A percentile compares a stretch with the other conserved stretches of the same genome.
phyloP scores from a whole-genome alignment of 139 green algal species.

The Tetradesmus obliquus region DNA sequence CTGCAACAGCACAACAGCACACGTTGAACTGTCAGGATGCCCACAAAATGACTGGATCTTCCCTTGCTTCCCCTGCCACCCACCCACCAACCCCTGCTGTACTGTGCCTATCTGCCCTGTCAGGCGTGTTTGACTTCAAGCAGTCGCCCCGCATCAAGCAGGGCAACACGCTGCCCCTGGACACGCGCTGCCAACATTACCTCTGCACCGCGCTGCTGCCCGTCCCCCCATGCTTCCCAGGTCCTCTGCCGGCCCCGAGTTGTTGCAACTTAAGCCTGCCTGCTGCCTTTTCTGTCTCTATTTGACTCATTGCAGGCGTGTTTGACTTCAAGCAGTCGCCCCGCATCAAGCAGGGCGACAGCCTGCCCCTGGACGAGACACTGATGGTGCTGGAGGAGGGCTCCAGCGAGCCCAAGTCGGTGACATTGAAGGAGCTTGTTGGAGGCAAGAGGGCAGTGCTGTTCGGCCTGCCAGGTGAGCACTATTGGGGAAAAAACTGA shows the following conservation, averaged over 20 bases:
- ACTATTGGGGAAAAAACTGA: too few species aligned
- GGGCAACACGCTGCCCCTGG: slow-evolving; percentile 27
- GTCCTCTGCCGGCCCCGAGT: too few species aligned
- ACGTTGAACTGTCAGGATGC: too few species aligned
- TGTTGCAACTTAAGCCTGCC: background rate
- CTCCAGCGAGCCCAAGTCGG: background rate
- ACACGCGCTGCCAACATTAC: background rate
- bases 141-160: slow-evolving; percentile 30
- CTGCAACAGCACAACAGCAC: too few species aligned
- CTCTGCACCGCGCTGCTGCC: too few species aligned
- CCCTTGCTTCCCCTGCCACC: too few species aligned
- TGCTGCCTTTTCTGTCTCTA: background rate
- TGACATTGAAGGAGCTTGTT: slow-evolving; percentile 32
- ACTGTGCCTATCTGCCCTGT: background rate
- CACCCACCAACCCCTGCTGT: too few species aligned
- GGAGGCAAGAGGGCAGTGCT: slow-evolving; percentile 45
- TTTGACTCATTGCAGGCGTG: background rate
- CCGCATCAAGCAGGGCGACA: slow-evolving; percentile 36
- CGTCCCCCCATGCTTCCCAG: background rate
- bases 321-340: slow-evolving; percentile 36
- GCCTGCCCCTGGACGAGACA: slow-evolving; percentile 9
- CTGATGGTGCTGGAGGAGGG: slow-evolving; percentile 43
- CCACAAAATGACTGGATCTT: too few species aligned
- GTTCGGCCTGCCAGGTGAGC: slow-evolving; percentile 48
- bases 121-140: slow-evolving; percentile 25